Evolutionary conservation across 2,329 filamentous ascomycete species (phyloP).

Genomic region (Monilinia vaccinii-corymbosi): DNA sequence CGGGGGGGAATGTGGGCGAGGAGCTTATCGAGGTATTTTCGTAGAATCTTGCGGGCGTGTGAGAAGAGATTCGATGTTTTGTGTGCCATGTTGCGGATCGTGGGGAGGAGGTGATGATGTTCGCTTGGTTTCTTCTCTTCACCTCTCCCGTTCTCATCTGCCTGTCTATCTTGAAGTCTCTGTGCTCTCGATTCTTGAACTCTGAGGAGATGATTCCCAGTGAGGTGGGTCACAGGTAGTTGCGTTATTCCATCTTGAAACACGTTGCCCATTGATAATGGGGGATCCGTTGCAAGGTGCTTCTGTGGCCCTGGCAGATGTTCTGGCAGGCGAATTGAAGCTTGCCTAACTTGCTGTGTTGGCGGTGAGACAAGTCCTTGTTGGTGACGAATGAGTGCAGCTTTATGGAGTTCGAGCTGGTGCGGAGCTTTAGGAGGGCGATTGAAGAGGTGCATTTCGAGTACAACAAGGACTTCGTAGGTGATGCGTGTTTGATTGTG

Average conservation of each 20-base stretch:
- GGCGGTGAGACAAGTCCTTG: background rate
- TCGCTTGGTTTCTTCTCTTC: accelerated
- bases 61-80: background rate
- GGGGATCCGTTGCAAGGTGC: background rate
- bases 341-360: background rate
- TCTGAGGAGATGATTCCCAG: background rate
- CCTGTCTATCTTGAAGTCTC: background rate
- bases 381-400: background rate
- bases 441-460: background rate
- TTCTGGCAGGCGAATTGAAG: background rate
- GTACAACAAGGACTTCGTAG: background rate
- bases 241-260: background rate
- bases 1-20: too few species aligned
- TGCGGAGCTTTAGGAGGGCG: background rate
- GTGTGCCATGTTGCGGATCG: background rate
- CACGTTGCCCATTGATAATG: background rate
- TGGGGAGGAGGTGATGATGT: background rate
- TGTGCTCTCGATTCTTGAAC: background rate
- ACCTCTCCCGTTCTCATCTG: background rate
- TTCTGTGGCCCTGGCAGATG: background rate
- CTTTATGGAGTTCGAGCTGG: background rate
- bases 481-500: background rate
- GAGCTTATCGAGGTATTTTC: background rate
- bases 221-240: background rate
- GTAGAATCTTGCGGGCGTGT: background rate